Conservation (phyloP, 1,284 basidiomycete species). For the Somion occarium region DNA sequence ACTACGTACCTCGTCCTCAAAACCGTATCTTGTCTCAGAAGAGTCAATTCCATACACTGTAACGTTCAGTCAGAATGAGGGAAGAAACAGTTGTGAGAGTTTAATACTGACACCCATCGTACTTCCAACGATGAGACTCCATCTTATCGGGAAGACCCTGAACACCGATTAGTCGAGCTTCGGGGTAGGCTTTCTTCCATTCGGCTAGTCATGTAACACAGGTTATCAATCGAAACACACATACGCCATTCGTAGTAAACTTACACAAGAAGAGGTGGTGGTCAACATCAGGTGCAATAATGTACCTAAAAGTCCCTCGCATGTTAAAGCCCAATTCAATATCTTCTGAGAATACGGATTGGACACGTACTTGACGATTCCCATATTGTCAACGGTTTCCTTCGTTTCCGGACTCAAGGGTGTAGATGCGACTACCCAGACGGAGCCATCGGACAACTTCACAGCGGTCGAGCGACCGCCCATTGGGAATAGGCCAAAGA, state of each 20-base stretch:
- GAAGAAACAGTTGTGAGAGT: too few relatives aligned
- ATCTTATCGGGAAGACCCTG: constrained; percentile 41
- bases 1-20: constrained; percentile 71
- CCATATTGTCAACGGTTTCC: constrained; percentile 61
- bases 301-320: constrained; percentile 41
- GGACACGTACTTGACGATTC: constrained; percentile 64
- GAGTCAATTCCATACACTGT: constrained; percentile 60
- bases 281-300: constrained; percentile 52
- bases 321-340: too few relatives aligned
- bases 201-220: constrained; percentile 36
- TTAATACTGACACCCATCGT: constrained; percentile 49
- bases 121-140: constrained; percentile 27
- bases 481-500: constrained; percentile 56
- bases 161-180: constrained; percentile 66
- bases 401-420: constrained; percentile 70
- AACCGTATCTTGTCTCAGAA: constrained; percentile 62
- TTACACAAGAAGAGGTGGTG: constrained; percentile 60
- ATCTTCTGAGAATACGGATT: too few relatives aligned
- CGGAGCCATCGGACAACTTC: constrained; percentile 57
- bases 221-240: neutral
- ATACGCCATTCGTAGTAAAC: constrained; percentile 11
- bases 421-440: constrained; percentile 83
- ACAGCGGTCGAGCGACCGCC: constrained; percentile 81
- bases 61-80: neutral
- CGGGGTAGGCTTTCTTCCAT: constrained; percentile 67